Base-by-base conservation (phyloP, 2,329 filamentous ascomycete genomes). In the Sporothrix pseudoabietina region DNA sequence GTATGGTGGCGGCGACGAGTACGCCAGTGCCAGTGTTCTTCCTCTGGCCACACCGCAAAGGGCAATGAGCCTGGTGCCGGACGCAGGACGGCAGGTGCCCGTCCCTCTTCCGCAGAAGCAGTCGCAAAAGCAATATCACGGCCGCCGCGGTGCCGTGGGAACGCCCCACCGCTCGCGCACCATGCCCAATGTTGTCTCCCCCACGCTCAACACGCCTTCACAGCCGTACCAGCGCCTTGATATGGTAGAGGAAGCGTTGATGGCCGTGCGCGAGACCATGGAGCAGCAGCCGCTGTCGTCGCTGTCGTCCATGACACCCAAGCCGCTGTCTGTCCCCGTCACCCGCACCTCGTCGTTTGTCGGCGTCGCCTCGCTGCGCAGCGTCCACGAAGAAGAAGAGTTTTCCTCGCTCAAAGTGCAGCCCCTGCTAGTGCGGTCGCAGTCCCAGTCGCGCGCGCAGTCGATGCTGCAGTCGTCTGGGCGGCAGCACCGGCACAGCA, bases 1-100 rank as follows among this genome's bases (percentile, higher is more conserved):
- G 1, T 75, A 73, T 52, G 75, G 76, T 10, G 74, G 72, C 19
- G 75, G 74, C n/a, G 72, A 72, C 74, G 73, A 74, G 65, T 72
- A 66, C 26, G 73, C 74, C 2, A n/a, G 47, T 1, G 73, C 74
- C 2, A n/a, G 47, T 1, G n/a, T 66, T 3, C 16, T 69, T 5
- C 30, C 57, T 8, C 35, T 54, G 7, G 55, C 41, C 3, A 49
- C 39, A 14, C 47, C 57, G 16, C 66, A 44, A 22, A 44, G 69
- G 16, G 68, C 54, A 54, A 73, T 55, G 49, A 30, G 26, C 8
- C 9, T 69, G 22, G 35, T 69, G 39, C 16, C 52, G 6, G 49
- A 55, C 14, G 55, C 41, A n/a, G 22, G 32, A 9, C 14, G 14
- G 4, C 44, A 49, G 10, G 14, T 12, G 41, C 41, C 41, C 26